These are phyloP conservation scores for Vararia minispora DNA, from an alignment of 768 basidiomycete genomes.

Conservation along the genomic window DNA sequence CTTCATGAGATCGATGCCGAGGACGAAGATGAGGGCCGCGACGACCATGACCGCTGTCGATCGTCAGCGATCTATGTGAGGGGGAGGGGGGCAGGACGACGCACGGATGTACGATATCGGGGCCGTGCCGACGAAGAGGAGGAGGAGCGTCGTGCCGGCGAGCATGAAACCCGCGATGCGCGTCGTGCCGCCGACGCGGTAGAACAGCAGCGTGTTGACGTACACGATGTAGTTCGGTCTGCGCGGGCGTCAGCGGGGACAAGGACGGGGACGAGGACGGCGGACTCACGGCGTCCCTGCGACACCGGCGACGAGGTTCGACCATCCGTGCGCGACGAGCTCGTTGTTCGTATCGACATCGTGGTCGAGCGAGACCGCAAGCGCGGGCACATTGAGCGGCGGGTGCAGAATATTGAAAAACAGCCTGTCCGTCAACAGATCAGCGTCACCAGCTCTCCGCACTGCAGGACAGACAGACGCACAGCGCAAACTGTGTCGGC, in stretches of 20 bases:
- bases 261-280: not conserved
- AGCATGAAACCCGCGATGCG: conserved; percentile 80
- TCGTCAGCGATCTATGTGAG: not conserved
- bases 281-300: conserved; percentile 66
- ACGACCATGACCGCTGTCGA: conserved; percentile 79
- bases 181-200: conserved; percentile 84
- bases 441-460: conserved; percentile 5
- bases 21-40: conserved; percentile 83
- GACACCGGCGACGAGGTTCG: conserved; percentile 74
- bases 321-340: conserved; percentile 85
- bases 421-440: conserved; percentile 30
- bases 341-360: conserved; percentile 91
- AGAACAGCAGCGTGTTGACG: conserved; percentile 72
- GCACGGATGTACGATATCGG: conserved; percentile 88
- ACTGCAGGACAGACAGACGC: conserved; percentile 28
- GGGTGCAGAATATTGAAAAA: conserved; percentile 84
- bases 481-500: conserved; percentile 92
- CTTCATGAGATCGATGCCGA: conserved; percentile 89
- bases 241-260: conserved; percentile 2
- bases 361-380: conserved; percentile 81
- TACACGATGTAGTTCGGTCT: conserved; percentile 84
- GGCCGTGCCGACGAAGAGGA: conserved; percentile 76
- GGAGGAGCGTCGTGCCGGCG: conserved; percentile 54
- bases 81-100: conserved; percentile 19
- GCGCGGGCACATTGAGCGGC: conserved; percentile 80